phyloP scores from a whole-genome alignment of 202 grass and related monocot genomes.

The Cymbopogon flexuosus region DNA sequence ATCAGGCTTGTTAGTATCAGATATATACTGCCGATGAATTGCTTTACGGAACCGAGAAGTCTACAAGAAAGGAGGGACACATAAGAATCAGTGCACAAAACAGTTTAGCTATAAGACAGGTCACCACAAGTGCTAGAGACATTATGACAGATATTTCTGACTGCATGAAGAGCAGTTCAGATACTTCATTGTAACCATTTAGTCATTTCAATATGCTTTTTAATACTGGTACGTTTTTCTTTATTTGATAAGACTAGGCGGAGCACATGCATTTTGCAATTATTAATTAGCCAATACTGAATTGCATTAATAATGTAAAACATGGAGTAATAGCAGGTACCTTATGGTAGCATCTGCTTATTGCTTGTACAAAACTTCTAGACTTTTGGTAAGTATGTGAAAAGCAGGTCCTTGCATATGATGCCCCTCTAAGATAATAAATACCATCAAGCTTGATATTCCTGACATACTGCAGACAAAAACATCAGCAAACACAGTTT shows the following conservation, averaged over 20 bases:
- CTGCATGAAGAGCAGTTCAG: background rate
- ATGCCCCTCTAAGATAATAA: constrained; percentile 21
- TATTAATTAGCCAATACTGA: background rate
- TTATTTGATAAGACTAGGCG: background rate
- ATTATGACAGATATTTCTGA: background rate
- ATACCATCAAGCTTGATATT: constrained; percentile 30
- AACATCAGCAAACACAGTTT: constrained; percentile 8
- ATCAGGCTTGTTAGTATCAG: constrained; percentile 35
- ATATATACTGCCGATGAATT: constrained; percentile 2
- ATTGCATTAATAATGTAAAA: constrained; percentile 6
- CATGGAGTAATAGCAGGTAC: constrained; percentile 12
- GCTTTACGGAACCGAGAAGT: constrained; percentile 41
- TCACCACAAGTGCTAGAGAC: background rate
- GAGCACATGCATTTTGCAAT: background rate
- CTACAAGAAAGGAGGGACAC: constrained; percentile 18
- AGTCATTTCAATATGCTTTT: constrained; percentile 18
- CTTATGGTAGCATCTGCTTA: constrained; percentile 39
- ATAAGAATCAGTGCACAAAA: constrained; percentile 7
- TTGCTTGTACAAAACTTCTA: constrained; percentile 28
- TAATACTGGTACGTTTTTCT: background rate
- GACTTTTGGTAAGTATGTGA: constrained; percentile 31
- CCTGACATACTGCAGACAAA: constrained; percentile 35
- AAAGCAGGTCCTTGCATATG: constrained; percentile 25
- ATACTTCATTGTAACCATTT: background rate
- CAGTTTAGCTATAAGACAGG: background rate